Percentiles rank a stretch among this genome's conserved stretches.
Evolutionary conservation across 441 rosid genomes (phyloP).

Genomic region (Codiaeum variegatum): DNA sequence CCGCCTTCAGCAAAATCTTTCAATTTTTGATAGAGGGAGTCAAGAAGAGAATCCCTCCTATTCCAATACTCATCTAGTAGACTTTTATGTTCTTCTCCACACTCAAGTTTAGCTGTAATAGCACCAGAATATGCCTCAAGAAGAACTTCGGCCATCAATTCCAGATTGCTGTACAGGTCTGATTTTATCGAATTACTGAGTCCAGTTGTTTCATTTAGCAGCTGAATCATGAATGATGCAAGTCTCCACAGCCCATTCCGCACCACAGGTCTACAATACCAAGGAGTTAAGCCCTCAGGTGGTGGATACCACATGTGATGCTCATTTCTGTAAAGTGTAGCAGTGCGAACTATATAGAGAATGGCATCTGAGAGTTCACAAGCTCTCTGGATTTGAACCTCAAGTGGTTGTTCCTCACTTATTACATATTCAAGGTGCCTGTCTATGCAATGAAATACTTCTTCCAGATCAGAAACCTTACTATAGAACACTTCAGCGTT

Average conservation of each 20-base stretch:
- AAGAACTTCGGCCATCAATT: constrained; percentile 62
- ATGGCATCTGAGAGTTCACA: constrained; percentile 78
- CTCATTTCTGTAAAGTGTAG: constrained; percentile 65
- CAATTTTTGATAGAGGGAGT: constrained; percentile 62
- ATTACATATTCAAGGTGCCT: constrained; percentile 62
- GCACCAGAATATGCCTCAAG: constrained; percentile 72
- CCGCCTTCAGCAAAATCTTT: constrained; percentile 45
- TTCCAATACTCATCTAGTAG: constrained; percentile 74
- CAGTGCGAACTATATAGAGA: constrained; percentile 57
- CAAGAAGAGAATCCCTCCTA: constrained; percentile 70
- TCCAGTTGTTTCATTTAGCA: constrained; percentile 53
- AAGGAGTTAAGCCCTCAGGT: constrained; percentile 79
- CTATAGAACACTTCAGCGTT: constrained; percentile 96
- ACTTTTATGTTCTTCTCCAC: constrained; percentile 67
- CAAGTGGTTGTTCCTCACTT: constrained; percentile 55
- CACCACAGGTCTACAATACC: constrained; percentile 64
- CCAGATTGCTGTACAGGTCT: constrained; percentile 55
- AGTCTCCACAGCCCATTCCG: constrained; percentile 79
- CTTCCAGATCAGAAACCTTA: constrained; percentile 92
- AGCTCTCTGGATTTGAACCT: constrained; percentile 64
- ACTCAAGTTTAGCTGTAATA: constrained; percentile 63
- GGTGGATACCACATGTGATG: constrained; percentile 92
- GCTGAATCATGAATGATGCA: constrained; percentile 68
- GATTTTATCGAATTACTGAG: constrained; percentile 56
- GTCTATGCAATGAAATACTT: constrained; percentile 74